Evolutionary conservation across 805 yeast species (phyloP), one percentile per base, ranked within the genome.

Genomic region (Kuraishia molischiana): DNA sequence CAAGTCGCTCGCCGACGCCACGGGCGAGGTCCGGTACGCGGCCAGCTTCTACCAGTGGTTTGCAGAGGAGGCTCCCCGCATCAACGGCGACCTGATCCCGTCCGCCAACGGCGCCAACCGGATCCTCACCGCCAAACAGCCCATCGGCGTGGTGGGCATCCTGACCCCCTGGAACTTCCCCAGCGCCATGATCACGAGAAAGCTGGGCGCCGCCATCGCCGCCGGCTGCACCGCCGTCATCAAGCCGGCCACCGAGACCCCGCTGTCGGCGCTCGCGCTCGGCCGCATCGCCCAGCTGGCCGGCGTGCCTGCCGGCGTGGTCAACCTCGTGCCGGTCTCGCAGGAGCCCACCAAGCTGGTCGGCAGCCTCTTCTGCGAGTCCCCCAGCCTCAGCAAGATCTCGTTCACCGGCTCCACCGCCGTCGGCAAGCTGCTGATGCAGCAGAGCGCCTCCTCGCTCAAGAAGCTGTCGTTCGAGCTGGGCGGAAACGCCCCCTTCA

Each of bases 31-130:
- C 21, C 54, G 50, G 36, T 77, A 78, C 47, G 79, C 82, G 8
- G 80, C 85, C 1, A 72, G 84, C 5, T 87, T 82, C 58, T 82
- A 85, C 55, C 87, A 85, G 52, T 89, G 97, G 96, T 89, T 77
- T 53, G 68, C 94, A 24, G 92, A 82, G 55, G 84, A 77, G 47
- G 90, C 90, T 5, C 83, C 86, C 29, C 69, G 86, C 47, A 56
- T 72, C 20, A 62, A 74, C 38, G 92, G 90, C n/a, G 79, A 77
- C 44, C 61, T 69, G 14, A 74, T 82, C 38, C 69, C 72, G n/a
- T 72, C 85, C 2, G 62, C 70, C 37, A 63, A 60, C 42, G 54
- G 70, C 1, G 46, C 60, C 19, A 65, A 60, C 48, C 66, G 79
- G 42, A 75, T 82, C 42, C 47, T 78, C 38, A 65, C 85, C 4